phyloP scores from a whole-genome alignment of 23 red algal species.

The Gracilariopsis chorda region DNA sequence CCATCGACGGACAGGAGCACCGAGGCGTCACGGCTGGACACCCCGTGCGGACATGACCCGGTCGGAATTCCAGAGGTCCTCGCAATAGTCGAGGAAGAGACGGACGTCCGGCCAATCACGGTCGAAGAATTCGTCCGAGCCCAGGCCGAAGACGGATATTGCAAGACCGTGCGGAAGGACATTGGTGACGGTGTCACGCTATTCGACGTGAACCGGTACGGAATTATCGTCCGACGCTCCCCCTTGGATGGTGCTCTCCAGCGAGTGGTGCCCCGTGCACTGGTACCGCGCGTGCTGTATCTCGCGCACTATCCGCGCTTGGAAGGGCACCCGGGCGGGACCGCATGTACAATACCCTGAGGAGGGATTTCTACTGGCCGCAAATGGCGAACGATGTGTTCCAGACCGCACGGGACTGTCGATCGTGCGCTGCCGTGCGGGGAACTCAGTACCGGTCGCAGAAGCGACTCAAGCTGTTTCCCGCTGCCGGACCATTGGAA shows the following conservation, averaged over 20 bases:
- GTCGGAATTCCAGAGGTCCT: background rate
- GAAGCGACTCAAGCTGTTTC: constrained; percentile 10
- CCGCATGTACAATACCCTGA: constrained; percentile 24
- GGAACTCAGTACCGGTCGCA: background rate
- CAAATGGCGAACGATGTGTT: constrained; percentile 17
- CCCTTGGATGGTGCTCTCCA: background rate
- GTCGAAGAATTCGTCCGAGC: constrained; percentile 1
- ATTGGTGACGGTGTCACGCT: background rate
- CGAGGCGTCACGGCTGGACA: background rate
- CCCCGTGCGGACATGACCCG: background rate
- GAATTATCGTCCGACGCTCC: background rate
- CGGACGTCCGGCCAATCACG: background rate
- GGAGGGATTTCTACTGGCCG: constrained; percentile 6
- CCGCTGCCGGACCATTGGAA: background rate
- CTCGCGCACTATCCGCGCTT: constrained; percentile 7
- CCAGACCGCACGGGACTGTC: background rate
- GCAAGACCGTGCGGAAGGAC: background rate
- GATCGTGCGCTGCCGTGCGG: background rate
- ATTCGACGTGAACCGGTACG: background rate
- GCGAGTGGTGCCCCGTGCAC: background rate
- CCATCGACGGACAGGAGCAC: background rate
- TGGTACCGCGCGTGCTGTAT: background rate
- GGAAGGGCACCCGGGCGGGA: background rate
- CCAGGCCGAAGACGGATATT: constrained; percentile 2
- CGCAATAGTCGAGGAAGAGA: background rate